Evolutionary conservation across 2,329 filamentous ascomycete species (phyloP).

Genomic region (Talaromyces marneffei): DNA sequence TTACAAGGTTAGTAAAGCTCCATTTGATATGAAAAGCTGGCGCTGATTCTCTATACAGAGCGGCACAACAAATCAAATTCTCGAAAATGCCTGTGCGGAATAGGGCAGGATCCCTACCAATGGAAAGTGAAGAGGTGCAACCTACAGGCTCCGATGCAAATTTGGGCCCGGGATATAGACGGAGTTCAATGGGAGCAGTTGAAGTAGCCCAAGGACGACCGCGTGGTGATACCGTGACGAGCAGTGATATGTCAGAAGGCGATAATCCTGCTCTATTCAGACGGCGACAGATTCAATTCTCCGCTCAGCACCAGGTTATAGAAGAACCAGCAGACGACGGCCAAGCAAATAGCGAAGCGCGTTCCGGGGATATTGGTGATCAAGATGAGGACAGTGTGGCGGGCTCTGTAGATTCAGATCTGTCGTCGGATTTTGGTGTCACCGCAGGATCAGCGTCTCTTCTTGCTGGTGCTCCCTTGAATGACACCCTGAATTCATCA

Average conservation of each 20-base stretch:
- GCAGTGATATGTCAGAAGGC: conserved; percentile 62
- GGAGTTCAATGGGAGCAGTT: conserved; percentile 52
- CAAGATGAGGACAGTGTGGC: conserved; percentile 44
- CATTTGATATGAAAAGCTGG: background rate
- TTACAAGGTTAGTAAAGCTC: conserved; percentile 25
- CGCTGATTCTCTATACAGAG: conserved; percentile 38
- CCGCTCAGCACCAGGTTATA: conserved; percentile 32
- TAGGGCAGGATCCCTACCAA: conserved; percentile 82
- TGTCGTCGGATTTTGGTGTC: conserved; percentile 51
- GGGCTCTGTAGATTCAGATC: conserved; percentile 44
- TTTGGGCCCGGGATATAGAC: conserved; percentile 43
- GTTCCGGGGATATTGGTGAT: conserved; percentile 31
- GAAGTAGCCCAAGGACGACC: conserved; percentile 50
- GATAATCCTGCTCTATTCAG: conserved; percentile 51
- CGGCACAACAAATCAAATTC: conserved; percentile 89
- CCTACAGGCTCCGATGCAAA: conserved; percentile 52
- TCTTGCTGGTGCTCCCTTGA: conserved; percentile 46
- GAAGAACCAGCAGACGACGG: conserved; percentile 24
- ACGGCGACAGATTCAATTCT: conserved; percentile 48
- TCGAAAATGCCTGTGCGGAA: conserved; percentile 87
- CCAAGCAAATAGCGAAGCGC: conserved; percentile 22
- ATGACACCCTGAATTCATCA: conserved; percentile 44
- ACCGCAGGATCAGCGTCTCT: conserved; percentile 54
- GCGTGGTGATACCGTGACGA: conserved; percentile 58
- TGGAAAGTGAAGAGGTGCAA: conserved; percentile 54